A percentile compares a stretch with the other conserved stretches of the same genome.
phyloP scores from a whole-genome alignment of 208 protist genomes.

The Zelonia costaricensis region DNA sequence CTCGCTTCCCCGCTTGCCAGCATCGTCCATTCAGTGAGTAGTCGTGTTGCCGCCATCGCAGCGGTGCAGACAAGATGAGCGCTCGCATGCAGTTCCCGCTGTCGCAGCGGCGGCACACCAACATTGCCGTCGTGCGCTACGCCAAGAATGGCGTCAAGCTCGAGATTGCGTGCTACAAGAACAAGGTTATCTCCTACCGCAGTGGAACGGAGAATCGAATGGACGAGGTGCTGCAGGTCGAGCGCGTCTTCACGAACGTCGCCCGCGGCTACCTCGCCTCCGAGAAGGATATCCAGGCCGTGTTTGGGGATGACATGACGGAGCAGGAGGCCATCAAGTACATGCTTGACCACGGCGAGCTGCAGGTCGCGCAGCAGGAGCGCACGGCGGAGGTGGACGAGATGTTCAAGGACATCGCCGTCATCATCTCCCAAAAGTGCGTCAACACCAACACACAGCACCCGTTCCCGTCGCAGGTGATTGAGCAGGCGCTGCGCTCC shows the following conservation, averaged over 20 bases:
- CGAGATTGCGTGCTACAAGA: conserved; percentile 93
- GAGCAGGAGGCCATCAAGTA: conserved; percentile 81
- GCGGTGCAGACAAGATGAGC: conserved; percentile 51
- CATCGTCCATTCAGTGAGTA: too few relatives aligned
- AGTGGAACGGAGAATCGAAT: conserved; percentile 80
- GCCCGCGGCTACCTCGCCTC: conserved; percentile 75
- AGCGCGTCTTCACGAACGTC: conserved; percentile 90
- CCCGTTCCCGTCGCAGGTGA: conserved; percentile 87
- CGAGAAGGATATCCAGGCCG: conserved; percentile 77
- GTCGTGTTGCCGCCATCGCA: too few relatives aligned
- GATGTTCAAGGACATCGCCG: conserved; percentile 96
- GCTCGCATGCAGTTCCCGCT: conserved; percentile 85
- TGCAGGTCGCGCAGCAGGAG: conserved; percentile 98
- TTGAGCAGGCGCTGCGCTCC: conserved; percentile 95
- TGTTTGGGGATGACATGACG: conserved; percentile 60
- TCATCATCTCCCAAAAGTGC: conserved; percentile 96
- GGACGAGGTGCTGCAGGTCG: conserved; percentile 92
- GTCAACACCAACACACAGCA: conserved; percentile 93
- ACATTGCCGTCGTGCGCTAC: conserved; percentile 88
- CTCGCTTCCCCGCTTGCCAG: too few relatives aligned
- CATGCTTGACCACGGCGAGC: conserved; percentile 96
- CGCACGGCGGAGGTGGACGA: conserved; percentile 92
- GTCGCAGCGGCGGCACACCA: conserved; percentile 89
- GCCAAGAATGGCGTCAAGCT: conserved; percentile 80
- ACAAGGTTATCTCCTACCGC: conserved; percentile 92